Evolutionary conservation across 2,329 filamentous ascomycete genomes (phyloP), one percentile per base, ranked within the genome.

Genomic region (Colletotrichum sp.): DNA sequence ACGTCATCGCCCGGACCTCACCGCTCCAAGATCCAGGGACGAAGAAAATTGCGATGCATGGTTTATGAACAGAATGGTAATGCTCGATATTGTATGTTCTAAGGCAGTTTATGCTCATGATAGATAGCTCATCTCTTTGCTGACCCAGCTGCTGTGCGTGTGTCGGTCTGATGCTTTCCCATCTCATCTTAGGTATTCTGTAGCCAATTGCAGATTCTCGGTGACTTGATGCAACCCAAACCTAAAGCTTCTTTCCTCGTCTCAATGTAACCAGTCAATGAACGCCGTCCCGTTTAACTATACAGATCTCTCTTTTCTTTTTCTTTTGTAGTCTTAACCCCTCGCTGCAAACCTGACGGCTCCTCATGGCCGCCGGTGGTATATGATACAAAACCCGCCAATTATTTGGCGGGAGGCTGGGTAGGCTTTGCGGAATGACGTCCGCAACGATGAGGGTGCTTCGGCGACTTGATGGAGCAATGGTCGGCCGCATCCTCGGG

Each of bases 391-490:
- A 30, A 62, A 26, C 16, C n/a, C 15, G 16, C 21, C 48, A 5
- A 21, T 48, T 15, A 60, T 32, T 38, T 73, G 21, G 38, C 68
- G 26, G 38, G 24, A 24, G 65, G 48, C 32, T 73, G 52, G 28
- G 21, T 21, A 6, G 73, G 18, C 78, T 79, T 84, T 24, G 82
- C 80, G 62, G 84, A 83, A 78, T 93, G 91, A 26, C 91, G 86
- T 10, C 91, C 91, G 79, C 91, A 93, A 30, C 89, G 87, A 73
- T 87, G 85, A 30, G 89, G 88, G 78, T 93, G 89, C 79, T 89
- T 89, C 18, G 91, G 91, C 66, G 90, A 92, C 80, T 89, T 90
- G 82, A 90, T 89, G 81, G 89, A 91, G 83, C 91, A 93, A 71
- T 88, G 89, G 28, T 85, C 81, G 80, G 86, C 88, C 8, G 89